Evolutionary conservation across 2,329 filamentous ascomycete species (phyloP).

Genomic region (Ceratocystis smalleyi): DNA sequence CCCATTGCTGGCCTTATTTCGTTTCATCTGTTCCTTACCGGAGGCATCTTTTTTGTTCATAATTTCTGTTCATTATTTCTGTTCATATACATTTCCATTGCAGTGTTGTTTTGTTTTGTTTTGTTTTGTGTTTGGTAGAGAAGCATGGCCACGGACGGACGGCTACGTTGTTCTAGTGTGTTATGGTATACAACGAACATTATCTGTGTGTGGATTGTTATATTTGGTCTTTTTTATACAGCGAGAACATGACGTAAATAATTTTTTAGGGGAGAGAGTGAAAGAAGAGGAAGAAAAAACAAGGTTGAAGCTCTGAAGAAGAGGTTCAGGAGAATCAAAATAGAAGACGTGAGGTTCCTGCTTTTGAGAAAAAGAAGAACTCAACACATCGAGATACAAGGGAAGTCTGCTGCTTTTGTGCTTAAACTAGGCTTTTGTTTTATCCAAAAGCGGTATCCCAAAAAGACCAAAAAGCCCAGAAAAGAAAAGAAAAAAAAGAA

Average conservation of each 20-base stretch:
- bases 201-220: not conserved
- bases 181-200: not conserved
- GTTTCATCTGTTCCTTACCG: not conserved
- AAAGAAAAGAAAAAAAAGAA: not conserved
- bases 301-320: not conserved
- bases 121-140: not conserved
- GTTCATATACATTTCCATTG: slow-evolving; percentile 11
- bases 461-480: not conserved
- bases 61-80: slow-evolving; percentile 4
- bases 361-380: slow-evolving; percentile 1
- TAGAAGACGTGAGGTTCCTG: not conserved
- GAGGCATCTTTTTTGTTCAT: slow-evolving; percentile 5
- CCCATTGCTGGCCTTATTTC: too few relatives aligned
- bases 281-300: too few relatives aligned
- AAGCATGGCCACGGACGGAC: not conserved
- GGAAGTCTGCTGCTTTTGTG: not conserved
- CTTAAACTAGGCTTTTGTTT: not conserved
- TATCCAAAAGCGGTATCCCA: not conserved
- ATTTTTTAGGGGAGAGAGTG: not conserved
- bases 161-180: not conserved
- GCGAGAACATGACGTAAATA: not conserved
- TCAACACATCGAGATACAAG: not conserved
- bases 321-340: not conserved
- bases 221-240: not conserved
- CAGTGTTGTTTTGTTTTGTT: slow-evolving; percentile 6